Conservation (phyloP, 306 rosid species). For the Urtica urens region DNA sequence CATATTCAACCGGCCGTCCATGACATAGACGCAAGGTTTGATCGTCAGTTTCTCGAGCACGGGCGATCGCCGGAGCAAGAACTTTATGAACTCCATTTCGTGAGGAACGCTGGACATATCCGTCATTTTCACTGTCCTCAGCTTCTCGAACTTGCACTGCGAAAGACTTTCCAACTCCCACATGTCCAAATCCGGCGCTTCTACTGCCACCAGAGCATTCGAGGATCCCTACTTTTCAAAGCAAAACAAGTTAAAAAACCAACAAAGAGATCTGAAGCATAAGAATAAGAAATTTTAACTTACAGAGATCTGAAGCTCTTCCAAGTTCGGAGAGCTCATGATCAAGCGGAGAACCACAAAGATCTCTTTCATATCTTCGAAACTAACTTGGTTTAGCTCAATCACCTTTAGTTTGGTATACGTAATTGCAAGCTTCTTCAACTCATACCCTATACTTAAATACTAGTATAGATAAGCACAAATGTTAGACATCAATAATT, state of each 20-base stretch:
- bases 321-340: conserved; percentile 64
- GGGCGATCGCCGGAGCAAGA: conserved; percentile 56
- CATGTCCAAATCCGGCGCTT: conserved; percentile 52
- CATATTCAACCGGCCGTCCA: conserved; percentile 40
- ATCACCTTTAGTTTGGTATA: conserved; percentile 50
- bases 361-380: conserved; percentile 87
- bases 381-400: conserved; percentile 78
- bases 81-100: conserved; percentile 67
- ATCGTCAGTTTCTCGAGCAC: conserved; percentile 57
- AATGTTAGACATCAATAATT: conserved; percentile 6
- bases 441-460: conserved; percentile 71
- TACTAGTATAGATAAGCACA: conserved; percentile 36
- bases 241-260: conserved; percentile 3
- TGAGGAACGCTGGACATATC: conserved; percentile 69
- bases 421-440: conserved; percentile 28
- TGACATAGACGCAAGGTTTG: conserved; percentile 32
- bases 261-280: conserved; percentile 5
- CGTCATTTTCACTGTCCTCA: conserved; percentile 53
- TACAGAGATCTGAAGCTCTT: conserved; percentile 82
- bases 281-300: conserved; percentile 15
- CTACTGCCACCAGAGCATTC: conserved; percentile 30
- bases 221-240: conserved; percentile 47
- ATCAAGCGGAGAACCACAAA: conserved; percentile 74
- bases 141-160: conserved; percentile 30
- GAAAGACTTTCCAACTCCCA: conserved; percentile 54